phyloP scores from a whole-genome alignment of 352 stramenopile species.

The Phytophthora hybrid region DNA sequence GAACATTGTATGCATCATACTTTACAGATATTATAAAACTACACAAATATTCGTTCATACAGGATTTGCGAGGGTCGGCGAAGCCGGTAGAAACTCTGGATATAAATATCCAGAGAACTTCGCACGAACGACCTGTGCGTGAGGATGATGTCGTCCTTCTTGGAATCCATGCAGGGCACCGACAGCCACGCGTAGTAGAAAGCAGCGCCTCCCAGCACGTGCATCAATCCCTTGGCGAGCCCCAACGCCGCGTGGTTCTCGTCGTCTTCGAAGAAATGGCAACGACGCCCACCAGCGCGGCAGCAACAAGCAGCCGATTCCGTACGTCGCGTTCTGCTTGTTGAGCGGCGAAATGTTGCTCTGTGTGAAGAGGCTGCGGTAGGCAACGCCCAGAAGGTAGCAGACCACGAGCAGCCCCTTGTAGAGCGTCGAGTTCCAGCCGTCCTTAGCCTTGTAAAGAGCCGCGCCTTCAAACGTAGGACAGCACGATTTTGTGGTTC shows the following conservation, averaged over 20 bases:
- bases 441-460: slow-evolving; percentile 89
- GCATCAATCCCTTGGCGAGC: slow-evolving; percentile 73
- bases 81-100: too few relatives aligned
- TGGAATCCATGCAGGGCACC: slow-evolving; percentile 82
- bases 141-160: slow-evolving; percentile 84
- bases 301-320: slow-evolving; percentile 54
- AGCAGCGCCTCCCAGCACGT: slow-evolving; percentile 65
- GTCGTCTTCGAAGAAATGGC: slow-evolving; percentile 55
- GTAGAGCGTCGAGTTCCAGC: slow-evolving; percentile 76
- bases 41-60: too few relatives aligned
- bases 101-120: too few relatives aligned
- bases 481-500: slow-evolving; percentile 85
- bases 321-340: slow-evolving; percentile 63
- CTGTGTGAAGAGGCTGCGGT: slow-evolving; percentile 57
- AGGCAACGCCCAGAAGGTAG: slow-evolving; percentile 66
- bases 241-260: slow-evolving; percentile 57
- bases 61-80: too few relatives aligned
- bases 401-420: slow-evolving; percentile 68
- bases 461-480: slow-evolving; percentile 82
- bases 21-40: too few relatives aligned
- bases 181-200: slow-evolving; percentile 86
- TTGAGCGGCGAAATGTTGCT: slow-evolving; percentile 65
- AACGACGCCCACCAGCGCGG: slow-evolving; percentile 53
- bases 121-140: slow-evolving; percentile 68
- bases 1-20: too few relatives aligned